These are phyloP conservation scores for Fusarium incarnatum DNA, from an alignment of 2,329 filamentous ascomycete genomes.

Conservation along the genomic window DNA sequence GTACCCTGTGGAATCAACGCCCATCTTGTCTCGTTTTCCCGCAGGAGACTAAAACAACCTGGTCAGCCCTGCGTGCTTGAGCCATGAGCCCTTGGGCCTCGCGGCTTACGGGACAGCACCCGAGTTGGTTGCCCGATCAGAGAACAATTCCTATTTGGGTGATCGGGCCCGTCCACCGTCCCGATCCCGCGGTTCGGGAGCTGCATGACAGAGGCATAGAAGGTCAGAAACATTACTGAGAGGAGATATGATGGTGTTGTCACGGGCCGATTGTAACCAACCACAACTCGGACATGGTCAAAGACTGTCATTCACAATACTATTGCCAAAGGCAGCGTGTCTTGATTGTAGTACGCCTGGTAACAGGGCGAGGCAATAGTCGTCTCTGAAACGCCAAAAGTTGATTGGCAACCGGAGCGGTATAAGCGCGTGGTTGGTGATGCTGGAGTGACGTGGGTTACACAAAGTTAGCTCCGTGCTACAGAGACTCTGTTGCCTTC, in stretches of 20 bases:
- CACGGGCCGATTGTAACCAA: slow-evolving; percentile 31
- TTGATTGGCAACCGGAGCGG: slow-evolving; percentile 12
- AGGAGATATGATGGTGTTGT: slow-evolving; percentile 12
- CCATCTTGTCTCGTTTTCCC: slow-evolving; percentile 7
- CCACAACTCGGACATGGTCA: background rate
- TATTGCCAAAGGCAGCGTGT: slow-evolving; percentile 5
- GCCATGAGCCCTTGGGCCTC: background rate
- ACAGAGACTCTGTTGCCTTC: slow-evolving; percentile 10
- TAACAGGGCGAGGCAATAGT: background rate
- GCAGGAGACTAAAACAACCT: slow-evolving; percentile 11
- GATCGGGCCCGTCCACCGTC: slow-evolving; percentile 20
- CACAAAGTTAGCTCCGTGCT: slow-evolving; percentile 28
- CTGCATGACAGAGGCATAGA: slow-evolving; percentile 29
- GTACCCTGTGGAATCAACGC: background rate
- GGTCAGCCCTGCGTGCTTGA: slow-evolving; percentile 22
- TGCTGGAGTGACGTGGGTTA: slow-evolving; percentile 11
- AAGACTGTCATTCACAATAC: background rate
- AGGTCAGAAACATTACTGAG: slow-evolving; percentile 1
- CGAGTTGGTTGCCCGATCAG: slow-evolving; percentile 23
- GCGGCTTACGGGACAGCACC: slow-evolving; percentile 8
- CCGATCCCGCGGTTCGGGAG: slow-evolving; percentile 36
- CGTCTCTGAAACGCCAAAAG: slow-evolving; percentile 3
- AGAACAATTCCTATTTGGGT: slow-evolving; percentile 18
- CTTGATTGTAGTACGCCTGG: slow-evolving; percentile 18
- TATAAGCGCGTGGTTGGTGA: slow-evolving; percentile 18